A percentile compares a stretch with the other conserved stretches of the same genome.
phyloP scores from a whole-genome alignment of 1,139 yeast genomes.

The Yamadazyma atlantica region DNA sequence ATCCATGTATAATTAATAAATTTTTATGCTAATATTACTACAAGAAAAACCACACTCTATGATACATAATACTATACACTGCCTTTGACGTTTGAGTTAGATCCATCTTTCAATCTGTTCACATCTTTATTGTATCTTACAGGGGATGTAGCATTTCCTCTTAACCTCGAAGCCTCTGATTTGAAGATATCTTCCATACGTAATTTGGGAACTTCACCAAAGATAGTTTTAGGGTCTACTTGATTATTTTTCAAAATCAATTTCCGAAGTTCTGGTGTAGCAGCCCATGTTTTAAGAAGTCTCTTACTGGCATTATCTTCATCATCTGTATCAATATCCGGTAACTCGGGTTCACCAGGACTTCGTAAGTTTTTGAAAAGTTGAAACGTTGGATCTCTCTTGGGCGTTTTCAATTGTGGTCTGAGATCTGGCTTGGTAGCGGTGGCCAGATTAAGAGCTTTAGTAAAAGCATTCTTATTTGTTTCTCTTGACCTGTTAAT shows the following conservation, averaged over 20 bases:
- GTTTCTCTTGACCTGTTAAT: constrained; percentile 7
- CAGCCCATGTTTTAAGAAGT: constrained; percentile 71
- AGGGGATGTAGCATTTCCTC: constrained; percentile 58
- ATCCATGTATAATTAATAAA: background rate
- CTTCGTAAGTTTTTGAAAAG: constrained; percentile 9
- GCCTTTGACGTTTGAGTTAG: background rate
- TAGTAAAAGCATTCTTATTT: background rate
- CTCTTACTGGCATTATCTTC: constrained; percentile 49
- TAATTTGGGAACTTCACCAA: constrained; percentile 75
- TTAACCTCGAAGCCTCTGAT: constrained; percentile 43
- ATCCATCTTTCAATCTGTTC: background rate
- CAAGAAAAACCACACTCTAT: too few relatives aligned
- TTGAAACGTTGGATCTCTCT: constrained; percentile 5
- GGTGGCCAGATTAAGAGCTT: background rate
- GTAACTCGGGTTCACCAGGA: constrained; percentile 25
- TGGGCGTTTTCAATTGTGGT: constrained; percentile 8
- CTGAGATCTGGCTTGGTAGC: constrained; percentile 1
- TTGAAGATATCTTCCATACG: constrained; percentile 70
- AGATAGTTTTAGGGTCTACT: constrained; percentile 69
- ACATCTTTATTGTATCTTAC: constrained; percentile 30
- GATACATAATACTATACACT: constrained; percentile 16
- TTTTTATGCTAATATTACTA: too few relatives aligned
- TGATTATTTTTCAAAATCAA: constrained; percentile 56
- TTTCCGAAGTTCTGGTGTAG: constrained; percentile 57
- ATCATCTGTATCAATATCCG: constrained; percentile 54